Conservation (phyloP, 2,329 filamentous ascomycete species). For the Stachybotrys elegans region DNA sequence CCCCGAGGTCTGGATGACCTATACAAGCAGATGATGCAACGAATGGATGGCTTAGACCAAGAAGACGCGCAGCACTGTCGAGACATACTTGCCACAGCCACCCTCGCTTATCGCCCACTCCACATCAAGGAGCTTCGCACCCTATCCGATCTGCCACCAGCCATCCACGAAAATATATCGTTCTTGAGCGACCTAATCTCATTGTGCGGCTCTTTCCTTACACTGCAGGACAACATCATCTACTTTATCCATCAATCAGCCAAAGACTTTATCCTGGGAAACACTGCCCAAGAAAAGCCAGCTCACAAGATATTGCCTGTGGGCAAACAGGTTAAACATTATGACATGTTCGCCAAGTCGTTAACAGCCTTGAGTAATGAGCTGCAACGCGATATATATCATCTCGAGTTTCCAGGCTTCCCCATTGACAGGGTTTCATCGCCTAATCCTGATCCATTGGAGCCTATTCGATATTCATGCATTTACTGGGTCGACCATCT, state of each 20-base stretch:
- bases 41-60: no score
- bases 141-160: no score
- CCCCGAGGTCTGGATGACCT: constrained; percentile 25
- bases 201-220: neutral
- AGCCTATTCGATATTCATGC: constrained; percentile 6
- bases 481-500: constrained; percentile 11
- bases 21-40: constrained; percentile 29
- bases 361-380: neutral
- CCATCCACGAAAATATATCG: no score
- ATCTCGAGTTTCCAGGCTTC: neutral
- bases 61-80: no score
- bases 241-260: neutral
- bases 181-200: no score
- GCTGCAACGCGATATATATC: neutral
- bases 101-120: no score
- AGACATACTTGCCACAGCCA: no score
- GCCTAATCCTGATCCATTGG: constrained; percentile 9
- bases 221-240: neutral
- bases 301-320: neutral
- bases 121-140: no score
- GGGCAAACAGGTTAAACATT: neutral
- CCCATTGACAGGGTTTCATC: constrained; percentile 4
- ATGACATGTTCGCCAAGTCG: neutral
- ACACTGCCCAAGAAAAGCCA: no score
- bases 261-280: neutral